Base-by-base conservation (phyloP, 805 yeast species). In the Danielozyma ontarioensis region DNA sequence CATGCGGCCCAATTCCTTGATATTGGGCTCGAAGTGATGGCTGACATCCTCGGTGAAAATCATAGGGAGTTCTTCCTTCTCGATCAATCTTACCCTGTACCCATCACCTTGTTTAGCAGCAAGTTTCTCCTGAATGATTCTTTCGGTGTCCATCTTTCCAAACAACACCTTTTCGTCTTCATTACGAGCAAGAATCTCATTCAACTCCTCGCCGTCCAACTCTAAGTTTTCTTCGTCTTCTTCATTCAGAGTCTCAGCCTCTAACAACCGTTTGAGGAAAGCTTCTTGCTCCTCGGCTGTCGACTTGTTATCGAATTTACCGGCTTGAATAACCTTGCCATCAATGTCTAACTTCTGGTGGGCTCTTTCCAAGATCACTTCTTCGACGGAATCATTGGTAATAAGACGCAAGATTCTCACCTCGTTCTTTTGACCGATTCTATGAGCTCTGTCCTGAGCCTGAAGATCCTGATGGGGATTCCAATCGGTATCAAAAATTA, bases 391-490 rank as follows among this genome's bases (percentile, higher is more conserved):
- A 50, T 83, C 90, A 33, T 80, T 76, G 2, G 90, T 81, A 42
- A 84, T 83, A 53, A 84, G 72, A 60, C 94, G 72, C 53, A 83
- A 69, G 47, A 84, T 84, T 55, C 90, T 68, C 36, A 84, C 94
- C 55, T 84, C 94, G 55, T 84, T 84, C 69, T 83, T 84, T 53
- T 84, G 94, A 28, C 94, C 94, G 56, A 84, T 84, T 70, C 94
- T 76, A 57, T 84, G 94, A 1, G 94, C 94, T 67, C 94, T 72
- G 59, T 84, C 94, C 59, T 84, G 94, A 1, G 93, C 94, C 57
- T 84, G 94, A 51, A 84, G 74, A 76, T 84, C 94, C 59, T 84
- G 94, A 62, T 84, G 94, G 6, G 94, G 94, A 53, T 84, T 84
- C 94, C 94, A 84, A 63, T 84, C 94, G 12, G 90, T 82, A 56